A percentile compares a stretch with the other conserved stretches of the same genome.
phyloP scores from a whole-genome alignment of 768 basidiomycete genomes.

The Russula sp. region DNA sequence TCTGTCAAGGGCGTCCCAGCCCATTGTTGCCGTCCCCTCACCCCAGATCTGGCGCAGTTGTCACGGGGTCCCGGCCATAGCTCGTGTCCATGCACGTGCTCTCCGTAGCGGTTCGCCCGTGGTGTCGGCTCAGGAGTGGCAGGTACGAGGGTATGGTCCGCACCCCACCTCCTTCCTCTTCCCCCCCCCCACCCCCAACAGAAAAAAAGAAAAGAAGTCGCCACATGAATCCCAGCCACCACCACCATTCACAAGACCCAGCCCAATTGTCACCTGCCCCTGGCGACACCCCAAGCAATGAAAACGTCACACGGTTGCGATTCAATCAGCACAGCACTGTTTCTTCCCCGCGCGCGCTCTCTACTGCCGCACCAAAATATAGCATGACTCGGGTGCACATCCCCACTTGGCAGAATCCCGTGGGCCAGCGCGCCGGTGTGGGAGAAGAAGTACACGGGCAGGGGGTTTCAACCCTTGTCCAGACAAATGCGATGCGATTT shows the following conservation, averaged over 20 bases:
- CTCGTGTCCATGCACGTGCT: background rate
- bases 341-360: background rate
- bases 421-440: conserved; percentile 25
- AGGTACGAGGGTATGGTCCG: background rate
- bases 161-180: background rate
- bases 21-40: background rate
- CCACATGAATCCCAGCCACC: background rate
- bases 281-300: background rate
- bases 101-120: background rate
- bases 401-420: background rate
- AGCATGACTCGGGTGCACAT: background rate
- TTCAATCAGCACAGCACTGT: conserved; percentile 6
- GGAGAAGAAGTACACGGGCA: background rate
- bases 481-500: background rate
- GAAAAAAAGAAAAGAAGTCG: background rate
- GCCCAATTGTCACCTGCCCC: conserved; percentile 1
- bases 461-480: background rate
- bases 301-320: conserved; percentile 4
- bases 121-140: background rate
- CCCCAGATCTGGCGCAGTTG: conserved; percentile 12
- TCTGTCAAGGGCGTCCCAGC: background rate
- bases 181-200: background rate
- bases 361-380: background rate
- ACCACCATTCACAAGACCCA: background rate
- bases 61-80: conserved; percentile 4